Evolutionary conservation across 2,329 filamentous ascomycete genomes (phyloP).

Genomic region (Bipolaris victoriae): DNA sequence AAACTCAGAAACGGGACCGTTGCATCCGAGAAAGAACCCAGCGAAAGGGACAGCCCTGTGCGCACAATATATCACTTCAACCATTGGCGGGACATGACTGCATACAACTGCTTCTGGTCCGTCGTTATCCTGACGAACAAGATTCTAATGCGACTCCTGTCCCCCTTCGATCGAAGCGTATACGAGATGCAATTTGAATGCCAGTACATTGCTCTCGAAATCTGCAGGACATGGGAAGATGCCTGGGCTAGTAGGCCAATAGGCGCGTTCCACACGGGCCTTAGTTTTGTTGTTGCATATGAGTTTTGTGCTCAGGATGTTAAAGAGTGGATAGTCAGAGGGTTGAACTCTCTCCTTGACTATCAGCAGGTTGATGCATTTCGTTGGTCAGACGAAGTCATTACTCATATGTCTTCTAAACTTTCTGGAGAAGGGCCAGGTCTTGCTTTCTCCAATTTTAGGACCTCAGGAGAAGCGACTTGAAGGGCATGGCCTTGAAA

Average conservation of each 20-base stretch:
- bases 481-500: background rate
- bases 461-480: conserved; percentile 14
- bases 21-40: conserved; percentile 27
- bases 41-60: conserved; percentile 28
- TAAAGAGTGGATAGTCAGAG: conserved; percentile 35
- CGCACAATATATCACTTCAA: conserved; percentile 38
- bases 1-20: conserved; percentile 32
- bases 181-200: conserved; percentile 37
- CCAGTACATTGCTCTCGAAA: conserved; percentile 34
- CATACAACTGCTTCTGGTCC: conserved; percentile 43
- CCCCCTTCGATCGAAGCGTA: conserved; percentile 27
- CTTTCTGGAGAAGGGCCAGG: conserved; percentile 37
- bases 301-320: conserved; percentile 36
- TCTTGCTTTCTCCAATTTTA: conserved; percentile 27
- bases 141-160: conserved; percentile 36
- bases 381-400: conserved; percentile 38
- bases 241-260: conserved; percentile 43
- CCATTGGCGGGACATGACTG: conserved; percentile 39
- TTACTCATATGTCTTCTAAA: conserved; percentile 34
- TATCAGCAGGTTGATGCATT: conserved; percentile 35
- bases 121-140: conserved; percentile 41
- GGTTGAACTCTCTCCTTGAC: conserved; percentile 38
- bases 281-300: conserved; percentile 44
- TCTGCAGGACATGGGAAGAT: conserved; percentile 47
- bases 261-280: conserved; percentile 39